These are phyloP conservation scores for Infundibulicybe gibba DNA, from an alignment of 768 basidiomycete genomes.

Conservation along the genomic window DNA sequence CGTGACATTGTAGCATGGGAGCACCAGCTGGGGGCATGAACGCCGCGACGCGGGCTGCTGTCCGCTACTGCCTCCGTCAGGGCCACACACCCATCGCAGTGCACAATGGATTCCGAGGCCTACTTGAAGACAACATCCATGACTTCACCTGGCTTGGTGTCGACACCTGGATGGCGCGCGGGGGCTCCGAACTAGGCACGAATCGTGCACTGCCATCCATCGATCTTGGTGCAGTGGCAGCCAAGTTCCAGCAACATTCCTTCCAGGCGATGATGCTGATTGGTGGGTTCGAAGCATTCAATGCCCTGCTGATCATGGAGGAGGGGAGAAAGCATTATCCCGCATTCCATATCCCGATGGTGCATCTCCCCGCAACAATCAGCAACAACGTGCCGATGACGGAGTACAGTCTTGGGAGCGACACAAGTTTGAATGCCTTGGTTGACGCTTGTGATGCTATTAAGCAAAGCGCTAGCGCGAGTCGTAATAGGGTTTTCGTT, in stretches of 20 bases:
- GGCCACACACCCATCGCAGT: slow-evolving; percentile 92
- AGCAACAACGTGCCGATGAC: slow-evolving; percentile 98
- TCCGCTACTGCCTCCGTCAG: slow-evolving; percentile 87
- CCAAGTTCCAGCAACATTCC: slow-evolving; percentile 84
- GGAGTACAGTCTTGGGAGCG: slow-evolving; percentile 92
- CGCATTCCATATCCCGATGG: slow-evolving; percentile 93
- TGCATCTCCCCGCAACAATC: slow-evolving; percentile 93
- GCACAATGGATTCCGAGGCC: slow-evolving; percentile 94
- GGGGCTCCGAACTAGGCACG: slow-evolving; percentile 96
- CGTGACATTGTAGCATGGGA: slow-evolving; percentile 59
- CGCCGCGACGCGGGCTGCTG: slow-evolving; percentile 92
- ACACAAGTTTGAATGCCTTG: slow-evolving; percentile 96
- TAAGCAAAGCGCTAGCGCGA: slow-evolving; percentile 97
- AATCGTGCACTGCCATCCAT: slow-evolving; percentile 85
- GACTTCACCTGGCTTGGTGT: slow-evolving; percentile 95
- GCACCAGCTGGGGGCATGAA: slow-evolving; percentile 99
- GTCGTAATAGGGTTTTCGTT: slow-evolving; percentile 93
- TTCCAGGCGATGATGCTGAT: slow-evolving; percentile 84
- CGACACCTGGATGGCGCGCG: slow-evolving; percentile 93
- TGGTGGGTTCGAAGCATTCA: slow-evolving; percentile 96
- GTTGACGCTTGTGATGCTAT: slow-evolving; percentile 98
- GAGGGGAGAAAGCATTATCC: slow-evolving; percentile 81
- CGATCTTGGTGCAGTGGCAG: slow-evolving; percentile 85
- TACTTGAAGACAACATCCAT: slow-evolving; percentile 84
- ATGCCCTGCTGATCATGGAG: slow-evolving; percentile 72